Evolutionary conservation across 306 rosid species (phyloP), one percentile per base, ranked within the genome.

Genomic region (Gastrolobium bilobum): DNA sequence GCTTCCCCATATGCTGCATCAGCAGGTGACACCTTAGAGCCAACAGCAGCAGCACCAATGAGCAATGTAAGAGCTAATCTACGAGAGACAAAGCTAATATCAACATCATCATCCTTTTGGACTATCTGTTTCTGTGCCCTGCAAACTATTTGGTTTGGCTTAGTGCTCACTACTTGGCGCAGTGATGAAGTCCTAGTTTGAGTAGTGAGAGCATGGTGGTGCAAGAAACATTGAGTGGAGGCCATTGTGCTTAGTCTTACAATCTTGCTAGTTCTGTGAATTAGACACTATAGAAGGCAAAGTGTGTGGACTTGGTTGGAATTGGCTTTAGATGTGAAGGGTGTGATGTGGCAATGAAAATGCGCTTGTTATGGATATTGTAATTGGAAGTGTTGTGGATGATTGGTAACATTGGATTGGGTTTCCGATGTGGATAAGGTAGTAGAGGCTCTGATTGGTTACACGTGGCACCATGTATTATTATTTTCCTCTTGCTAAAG

Each of bases 1-100:
- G 98, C 89, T 88, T 94, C 97, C 2, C 98, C 98, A 58, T 88
- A 94, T 35, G 98, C 98, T 1, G 98, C 98, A 81, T 92, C 97
- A 30, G 98, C 95, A 48, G 98, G 97, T 31, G 95, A 85, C 6
- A 89, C 97, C 89, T 87, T 94, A 38, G 97, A 84, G 88, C 87
- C 93, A 68, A 92, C 78, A 79, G 98, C 97, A 10, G 97, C 97
- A 63, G 91, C 91, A 51, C 98, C 97, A 53, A 94, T 79, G 82
- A 94, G 90, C 44, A 91, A 85, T 1, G 97, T 86, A 71, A 94
- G 97, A 43, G 97, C 98, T 81, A 94, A 89, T 0, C 97, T 89
- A 58, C 98, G 93, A 68, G 97, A 92, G 56, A 92, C 75, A 68
- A 52, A 51, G 40, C 56, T 14, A 26, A 26, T 74, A n/a, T 76